Conservation (phyloP, 345 rosid genomes). For the Trapa incisa region DNA sequence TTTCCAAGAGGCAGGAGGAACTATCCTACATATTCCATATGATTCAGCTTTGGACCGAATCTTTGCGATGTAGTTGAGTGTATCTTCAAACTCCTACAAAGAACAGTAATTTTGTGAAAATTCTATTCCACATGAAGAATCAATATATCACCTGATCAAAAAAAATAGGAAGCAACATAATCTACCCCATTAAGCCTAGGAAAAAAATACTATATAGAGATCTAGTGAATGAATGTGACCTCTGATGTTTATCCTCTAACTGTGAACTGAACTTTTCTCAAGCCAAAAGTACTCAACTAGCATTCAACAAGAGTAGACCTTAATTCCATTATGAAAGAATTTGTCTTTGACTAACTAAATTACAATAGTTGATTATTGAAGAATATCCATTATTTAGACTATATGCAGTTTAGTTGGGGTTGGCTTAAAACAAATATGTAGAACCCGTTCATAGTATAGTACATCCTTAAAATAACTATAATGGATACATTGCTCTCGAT, state of each 20-base stretch:
- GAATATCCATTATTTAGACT: not conserved
- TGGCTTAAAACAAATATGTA: not conserved
- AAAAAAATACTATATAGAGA: not conserved
- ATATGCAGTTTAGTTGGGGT: not conserved
- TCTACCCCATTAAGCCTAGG: not conserved
- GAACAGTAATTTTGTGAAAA: not conserved
- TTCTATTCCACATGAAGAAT: not conserved
- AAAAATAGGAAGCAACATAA: not conserved
- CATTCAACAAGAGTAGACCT: not conserved
- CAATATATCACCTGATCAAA: not conserved
- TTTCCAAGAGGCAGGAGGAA: slow-evolving; percentile 81
- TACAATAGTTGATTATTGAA: too few relatives aligned
- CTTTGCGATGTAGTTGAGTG: slow-evolving; percentile 78
- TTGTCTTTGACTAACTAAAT: not conserved
- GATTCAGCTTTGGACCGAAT: slow-evolving; percentile 65
- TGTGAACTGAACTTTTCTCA: not conserved
- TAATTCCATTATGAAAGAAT: not conserved
- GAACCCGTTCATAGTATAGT: too few relatives aligned
- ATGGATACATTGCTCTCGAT: too few relatives aligned
- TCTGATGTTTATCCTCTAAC: not conserved
- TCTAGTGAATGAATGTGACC: not conserved
- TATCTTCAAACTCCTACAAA: slow-evolving; percentile 75
- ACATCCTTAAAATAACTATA: too few relatives aligned
- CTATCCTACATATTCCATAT: slow-evolving; percentile 90
- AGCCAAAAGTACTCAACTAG: not conserved